Evolutionary conservation across 2,329 filamentous ascomycete species (phyloP).

Genomic region (Onygena corvina): DNA sequence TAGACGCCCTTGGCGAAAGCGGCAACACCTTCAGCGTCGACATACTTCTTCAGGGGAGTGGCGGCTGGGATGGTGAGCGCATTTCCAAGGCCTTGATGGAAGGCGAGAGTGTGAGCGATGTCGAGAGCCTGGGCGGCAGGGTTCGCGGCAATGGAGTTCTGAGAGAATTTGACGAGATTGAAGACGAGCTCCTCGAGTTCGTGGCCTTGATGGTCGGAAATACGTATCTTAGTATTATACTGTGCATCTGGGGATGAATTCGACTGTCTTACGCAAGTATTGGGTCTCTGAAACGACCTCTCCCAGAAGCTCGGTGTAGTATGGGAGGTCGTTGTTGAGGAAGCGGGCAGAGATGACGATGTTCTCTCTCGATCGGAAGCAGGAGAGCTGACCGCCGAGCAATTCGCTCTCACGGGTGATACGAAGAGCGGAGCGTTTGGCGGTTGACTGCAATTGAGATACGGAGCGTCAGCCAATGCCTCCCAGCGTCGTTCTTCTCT

Average conservation of each 20-base stretch:
- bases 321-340: constrained; percentile 87
- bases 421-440: constrained; percentile 75
- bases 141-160: constrained; percentile 56
- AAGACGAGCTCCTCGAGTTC: constrained; percentile 84
- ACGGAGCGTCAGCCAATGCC: constrained; percentile 10
- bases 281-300: constrained; percentile 84
- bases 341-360: constrained; percentile 89
- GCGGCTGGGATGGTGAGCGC: constrained; percentile 61
- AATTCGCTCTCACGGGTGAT: constrained; percentile 94
- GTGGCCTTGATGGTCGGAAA: constrained; percentile 48
- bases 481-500: not conserved
- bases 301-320: constrained; percentile 89
- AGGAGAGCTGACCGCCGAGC: constrained; percentile 75
- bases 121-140: constrained; percentile 65
- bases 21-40: constrained; percentile 62
- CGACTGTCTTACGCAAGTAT: constrained; percentile 51
- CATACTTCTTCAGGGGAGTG: constrained; percentile 64
- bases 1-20: constrained; percentile 70
- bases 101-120: constrained; percentile 72
- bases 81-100: constrained; percentile 82
- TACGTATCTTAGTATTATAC: constrained; percentile 5
- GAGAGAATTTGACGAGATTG: constrained; percentile 61
- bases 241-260: constrained; percentile 2
- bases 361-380: constrained; percentile 87
- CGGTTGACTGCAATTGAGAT: constrained; percentile 50